phyloP scores from a whole-genome alignment of 139 green algal genomes.

The Ettlia oleoabundans region DNA sequence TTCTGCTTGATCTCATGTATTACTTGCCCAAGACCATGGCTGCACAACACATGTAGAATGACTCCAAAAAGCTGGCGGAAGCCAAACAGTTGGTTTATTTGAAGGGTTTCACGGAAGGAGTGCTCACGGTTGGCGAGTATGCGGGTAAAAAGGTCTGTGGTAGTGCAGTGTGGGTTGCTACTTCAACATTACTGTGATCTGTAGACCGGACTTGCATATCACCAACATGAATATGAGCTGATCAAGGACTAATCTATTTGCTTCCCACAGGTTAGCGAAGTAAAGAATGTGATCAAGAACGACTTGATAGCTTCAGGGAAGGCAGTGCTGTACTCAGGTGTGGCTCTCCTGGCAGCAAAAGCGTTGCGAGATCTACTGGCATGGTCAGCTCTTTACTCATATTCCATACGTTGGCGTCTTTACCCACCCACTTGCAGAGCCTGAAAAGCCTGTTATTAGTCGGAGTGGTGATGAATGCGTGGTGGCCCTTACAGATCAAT shows the following conservation, averaged over 20 bases:
- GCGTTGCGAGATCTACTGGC: no score
- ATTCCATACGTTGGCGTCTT: no score
- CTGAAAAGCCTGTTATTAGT: constrained; percentile 83
- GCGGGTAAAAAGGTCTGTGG: constrained; percentile 80
- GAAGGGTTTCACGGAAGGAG: constrained; percentile 97
- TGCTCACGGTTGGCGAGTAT: constrained; percentile 89
- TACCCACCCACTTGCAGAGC: no score
- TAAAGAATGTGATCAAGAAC: constrained; percentile 88
- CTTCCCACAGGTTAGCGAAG: constrained; percentile 68
- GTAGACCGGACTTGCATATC: no score
- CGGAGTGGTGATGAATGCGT: constrained; percentile 96
- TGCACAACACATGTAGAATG: constrained; percentile 73
- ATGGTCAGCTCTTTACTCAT: no score
- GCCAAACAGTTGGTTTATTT: constrained; percentile 96
- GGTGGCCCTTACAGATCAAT: constrained; percentile 99
- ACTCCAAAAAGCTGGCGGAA: constrained; percentile 95
- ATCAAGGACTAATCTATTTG: neutral
- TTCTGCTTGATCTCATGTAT: no score
- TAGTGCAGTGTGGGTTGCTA: neutral
- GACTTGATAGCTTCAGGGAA: constrained; percentile 82
- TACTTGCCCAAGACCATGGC: no score
- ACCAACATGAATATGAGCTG: neutral
- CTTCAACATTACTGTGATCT: no score
- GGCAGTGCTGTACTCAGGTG: constrained; percentile 83
- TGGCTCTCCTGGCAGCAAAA: no score